Percentiles rank a stretch among this genome's conserved stretches.
These are phyloP conservation scores for Fraxinus floribunda DNA, from an alignment of 305 asterid species.

Conservation along the genomic window DNA sequence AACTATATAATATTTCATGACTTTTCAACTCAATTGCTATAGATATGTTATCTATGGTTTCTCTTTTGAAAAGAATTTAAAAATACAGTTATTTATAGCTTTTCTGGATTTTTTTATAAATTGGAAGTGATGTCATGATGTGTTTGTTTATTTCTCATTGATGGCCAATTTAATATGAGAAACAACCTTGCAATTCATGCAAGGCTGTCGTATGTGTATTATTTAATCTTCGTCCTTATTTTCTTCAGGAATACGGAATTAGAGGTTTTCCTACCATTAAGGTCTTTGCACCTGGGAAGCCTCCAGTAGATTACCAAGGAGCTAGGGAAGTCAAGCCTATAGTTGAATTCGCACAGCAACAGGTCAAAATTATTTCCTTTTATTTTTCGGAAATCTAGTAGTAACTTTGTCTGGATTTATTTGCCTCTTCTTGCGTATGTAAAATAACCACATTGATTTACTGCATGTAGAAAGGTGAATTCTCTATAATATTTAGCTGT, in stretches of 20 bases:
- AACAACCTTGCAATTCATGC: neutral
- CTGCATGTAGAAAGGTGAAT: neutral
- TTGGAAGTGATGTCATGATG: neutral
- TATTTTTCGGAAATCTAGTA: neutral
- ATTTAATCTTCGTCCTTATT: slow-evolving; percentile 1
- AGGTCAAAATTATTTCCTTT: slow-evolving; percentile 43
- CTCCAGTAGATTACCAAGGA: slow-evolving; percentile 88
- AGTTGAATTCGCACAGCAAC: slow-evolving; percentile 63
- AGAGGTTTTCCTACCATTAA: slow-evolving; percentile 92
- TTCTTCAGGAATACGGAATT: slow-evolving; percentile 80
- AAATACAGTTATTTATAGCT: neutral
- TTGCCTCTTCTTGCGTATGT: neutral
- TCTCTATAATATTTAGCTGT: neutral
- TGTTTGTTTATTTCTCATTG: neutral
- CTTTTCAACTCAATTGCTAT: neutral
- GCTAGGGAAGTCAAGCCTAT: slow-evolving; percentile 87
- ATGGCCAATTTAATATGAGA: neutral
- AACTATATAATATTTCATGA: neutral
- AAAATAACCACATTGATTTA: neutral
- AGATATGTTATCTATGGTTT: neutral
- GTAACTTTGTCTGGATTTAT: neutral
- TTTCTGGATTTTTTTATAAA: neutral
- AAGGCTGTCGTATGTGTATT: neutral
- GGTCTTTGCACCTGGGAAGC: slow-evolving; percentile 88
- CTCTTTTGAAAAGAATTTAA: neutral